Percentiles rank a stretch among this genome's conserved stretches.
Conservation (phyloP, 257 asterid genomes). For the Leptodermis oblonga region DNA sequence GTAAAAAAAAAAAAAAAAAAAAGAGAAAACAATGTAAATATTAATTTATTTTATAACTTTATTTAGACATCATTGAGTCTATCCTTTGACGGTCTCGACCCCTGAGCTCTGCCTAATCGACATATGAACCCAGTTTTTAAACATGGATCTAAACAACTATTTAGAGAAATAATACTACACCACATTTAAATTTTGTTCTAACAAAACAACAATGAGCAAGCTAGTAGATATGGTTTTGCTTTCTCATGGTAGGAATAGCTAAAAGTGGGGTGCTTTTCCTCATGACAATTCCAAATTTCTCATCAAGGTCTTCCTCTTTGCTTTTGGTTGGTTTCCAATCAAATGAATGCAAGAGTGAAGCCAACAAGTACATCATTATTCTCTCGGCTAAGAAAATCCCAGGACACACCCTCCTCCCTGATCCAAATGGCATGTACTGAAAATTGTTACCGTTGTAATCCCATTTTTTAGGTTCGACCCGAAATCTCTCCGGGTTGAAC, state of each 20-base stretch:
- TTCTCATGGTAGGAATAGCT: slow-evolving; percentile 30
- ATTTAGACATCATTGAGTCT: too few relatives aligned
- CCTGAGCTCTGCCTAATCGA: too few relatives aligned
- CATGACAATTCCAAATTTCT: slow-evolving; percentile 34
- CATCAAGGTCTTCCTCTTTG: slow-evolving; percentile 24
- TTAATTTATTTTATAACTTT: too few relatives aligned
- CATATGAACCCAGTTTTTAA: too few relatives aligned
- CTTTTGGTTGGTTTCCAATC: slow-evolving; percentile 37
- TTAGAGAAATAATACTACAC: too few relatives aligned
- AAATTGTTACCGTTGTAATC: slow-evolving; percentile 34
- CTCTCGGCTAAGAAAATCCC: slow-evolving; percentile 37
- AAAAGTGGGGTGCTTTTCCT: slow-evolving; percentile 27
- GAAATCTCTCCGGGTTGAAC: slow-evolving; percentile 44
- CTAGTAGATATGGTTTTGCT: background rate
- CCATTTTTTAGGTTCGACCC: slow-evolving; percentile 8
- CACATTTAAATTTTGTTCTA: too few relatives aligned
- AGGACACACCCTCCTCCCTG: slow-evolving; percentile 41
- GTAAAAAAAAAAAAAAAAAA: too few relatives aligned
- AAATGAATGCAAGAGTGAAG: slow-evolving; percentile 37
- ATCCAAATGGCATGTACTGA: slow-evolving; percentile 44
- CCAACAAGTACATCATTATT: slow-evolving; percentile 30
- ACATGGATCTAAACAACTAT: too few relatives aligned
- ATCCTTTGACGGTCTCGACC: too few relatives aligned
- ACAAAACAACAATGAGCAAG: background rate
- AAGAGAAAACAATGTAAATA: too few relatives aligned